Evolutionary conservation across 495 filamentous ascomycete species (phyloP), one percentile per base, ranked within the genome.

Genomic region (Podospora tetraspora): DNA sequence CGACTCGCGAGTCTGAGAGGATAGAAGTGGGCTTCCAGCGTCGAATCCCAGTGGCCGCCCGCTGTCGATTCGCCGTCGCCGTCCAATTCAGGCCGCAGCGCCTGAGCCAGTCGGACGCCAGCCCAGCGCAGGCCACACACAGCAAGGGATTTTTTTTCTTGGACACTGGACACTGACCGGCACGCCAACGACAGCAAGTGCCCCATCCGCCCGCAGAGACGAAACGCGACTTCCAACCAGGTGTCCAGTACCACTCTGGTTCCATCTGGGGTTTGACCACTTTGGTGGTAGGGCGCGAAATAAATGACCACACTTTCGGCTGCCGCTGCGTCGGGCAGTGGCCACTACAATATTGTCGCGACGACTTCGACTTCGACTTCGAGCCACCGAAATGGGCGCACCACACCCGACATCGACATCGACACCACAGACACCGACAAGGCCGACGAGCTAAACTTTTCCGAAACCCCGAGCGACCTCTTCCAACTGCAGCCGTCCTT

Each of bases 381-480:
- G 27, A 67, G 29, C 29, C 29, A 9, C 63, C 65, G 72, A 68
- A 61, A 78, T 73, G 68, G 65, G 69, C 72, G 70, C 67, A 43
- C 72, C 68, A 69, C 29, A 9, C 29, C 8, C 29, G 34, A 43
- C 34, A 43, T 16, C 29, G 34, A 43, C 34, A 43, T 16, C 34
- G 13, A 43, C 43, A 52, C 43, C 6, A 8, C 43, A n/a, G 27
- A 6, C 43, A n/a, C 34, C 34, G 34, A 52, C 43, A 52, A n/a
- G 16, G 12, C 69, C 66, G 65, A 72, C 60, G 73, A 76, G 65
- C 71, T 82, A 68, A 79, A 77, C 69, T 80, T 82, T 69, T 76
- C 79, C 29, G 79, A 83, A 67, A 64, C 78, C 57, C 73, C 79
- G 32, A 73, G 70, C 72, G 79, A 82, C 37, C 65, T 81, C 56